Conservation (phyloP, 495 filamentous ascomycete species). For the Rostrohypoxylon terebratum region DNA sequence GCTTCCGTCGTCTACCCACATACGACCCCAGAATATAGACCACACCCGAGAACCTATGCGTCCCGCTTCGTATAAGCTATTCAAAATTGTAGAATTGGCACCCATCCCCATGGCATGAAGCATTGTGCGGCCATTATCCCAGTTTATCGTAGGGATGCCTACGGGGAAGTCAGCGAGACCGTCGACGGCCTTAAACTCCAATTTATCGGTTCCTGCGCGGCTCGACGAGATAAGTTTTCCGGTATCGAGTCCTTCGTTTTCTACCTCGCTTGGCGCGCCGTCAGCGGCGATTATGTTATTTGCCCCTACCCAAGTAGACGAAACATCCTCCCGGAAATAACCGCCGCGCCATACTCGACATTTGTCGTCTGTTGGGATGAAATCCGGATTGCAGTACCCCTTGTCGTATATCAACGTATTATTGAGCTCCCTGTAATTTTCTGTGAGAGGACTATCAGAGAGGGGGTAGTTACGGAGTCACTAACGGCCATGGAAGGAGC, state of each 20-base stretch:
- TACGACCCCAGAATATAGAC: constrained; percentile 11
- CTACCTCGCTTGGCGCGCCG: neutral
- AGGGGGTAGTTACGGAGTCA: neutral
- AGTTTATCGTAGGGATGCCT: neutral
- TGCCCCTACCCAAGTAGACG: neutral
- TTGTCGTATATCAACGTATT: neutral
- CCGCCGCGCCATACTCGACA: neutral
- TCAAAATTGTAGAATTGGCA: neutral
- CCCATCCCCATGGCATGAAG: constrained; percentile 2
- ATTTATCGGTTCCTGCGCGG: neutral
- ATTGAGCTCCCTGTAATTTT: neutral
- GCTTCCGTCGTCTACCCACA: neutral
- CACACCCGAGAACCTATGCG: constrained; percentile 2
- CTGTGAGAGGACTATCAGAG: neutral
- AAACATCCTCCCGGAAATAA: neutral
- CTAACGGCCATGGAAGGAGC: neutral
- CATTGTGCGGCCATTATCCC: neutral
- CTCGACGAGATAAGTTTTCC: neutral
- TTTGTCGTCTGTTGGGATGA: neutral
- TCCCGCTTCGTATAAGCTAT: neutral
- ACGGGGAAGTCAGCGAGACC: neutral
- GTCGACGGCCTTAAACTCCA: neutral
- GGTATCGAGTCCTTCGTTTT: neutral
- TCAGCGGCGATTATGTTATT: neutral
- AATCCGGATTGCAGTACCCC: neutral